Conservation (phyloP, 192 early-diverging fungal species). For the Coemansia sp. region DNA sequence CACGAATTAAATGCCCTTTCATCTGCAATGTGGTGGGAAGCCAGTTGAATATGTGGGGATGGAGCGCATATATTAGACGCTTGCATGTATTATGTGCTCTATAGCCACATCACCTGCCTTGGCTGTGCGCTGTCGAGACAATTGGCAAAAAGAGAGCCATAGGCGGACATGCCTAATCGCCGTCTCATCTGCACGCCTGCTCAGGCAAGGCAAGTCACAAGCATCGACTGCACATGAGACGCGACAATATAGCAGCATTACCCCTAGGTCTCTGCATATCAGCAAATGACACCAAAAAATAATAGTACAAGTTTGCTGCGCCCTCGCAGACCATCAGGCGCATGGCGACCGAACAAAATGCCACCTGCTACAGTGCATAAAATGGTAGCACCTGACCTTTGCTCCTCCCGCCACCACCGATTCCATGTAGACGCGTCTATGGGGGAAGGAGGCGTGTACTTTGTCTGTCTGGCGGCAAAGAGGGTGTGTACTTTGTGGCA, state of each 20-base stretch:
- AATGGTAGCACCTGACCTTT: background rate
- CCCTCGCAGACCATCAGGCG: constrained; percentile 3
- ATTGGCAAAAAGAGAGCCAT: background rate
- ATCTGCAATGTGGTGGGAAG: background rate
- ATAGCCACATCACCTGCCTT: background rate
- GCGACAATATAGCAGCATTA: background rate
- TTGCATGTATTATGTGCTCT: background rate
- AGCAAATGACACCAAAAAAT: background rate
- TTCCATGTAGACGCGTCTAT: constrained; percentile 1
- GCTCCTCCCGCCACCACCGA: constrained; percentile 2
- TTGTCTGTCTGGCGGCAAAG: background rate
- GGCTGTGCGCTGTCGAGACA: background rate
- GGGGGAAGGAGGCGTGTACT: background rate
- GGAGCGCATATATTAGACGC: background rate
- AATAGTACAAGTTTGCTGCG: background rate
- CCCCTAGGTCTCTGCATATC: background rate
- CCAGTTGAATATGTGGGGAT: background rate
- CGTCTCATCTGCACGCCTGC: background rate
- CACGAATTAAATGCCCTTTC: background rate
- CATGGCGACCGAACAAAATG: constrained; percentile 1
- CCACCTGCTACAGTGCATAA: background rate
- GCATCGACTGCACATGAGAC: background rate
- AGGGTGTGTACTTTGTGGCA: background rate
- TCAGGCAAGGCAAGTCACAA: background rate
- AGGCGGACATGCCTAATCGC: background rate